A percentile compares a stretch with the other conserved stretches of the same genome.
These are phyloP conservation scores for Parafenestella ontariensis DNA, from an alignment of 2,329 filamentous ascomycete species.

Conservation along the genomic window DNA sequence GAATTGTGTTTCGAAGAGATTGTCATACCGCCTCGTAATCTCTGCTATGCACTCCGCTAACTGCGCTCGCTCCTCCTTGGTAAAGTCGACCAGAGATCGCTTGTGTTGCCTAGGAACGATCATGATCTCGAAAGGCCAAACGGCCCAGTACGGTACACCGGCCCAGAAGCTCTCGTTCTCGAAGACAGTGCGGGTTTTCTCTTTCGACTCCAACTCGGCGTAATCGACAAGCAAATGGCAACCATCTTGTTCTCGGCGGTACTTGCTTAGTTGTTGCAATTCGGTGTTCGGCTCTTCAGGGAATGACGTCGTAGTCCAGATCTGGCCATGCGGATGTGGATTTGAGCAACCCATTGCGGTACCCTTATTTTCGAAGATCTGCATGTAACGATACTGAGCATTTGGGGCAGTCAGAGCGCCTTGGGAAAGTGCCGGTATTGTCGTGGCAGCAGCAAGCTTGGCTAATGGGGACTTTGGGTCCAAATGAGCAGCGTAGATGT, in stretches of 20 bases:
- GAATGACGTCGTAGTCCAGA: conserved; percentile 91
- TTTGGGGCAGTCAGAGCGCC: conserved; percentile 61
- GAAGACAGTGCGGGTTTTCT: conserved; percentile 85
- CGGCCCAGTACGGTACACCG: conserved; percentile 96
- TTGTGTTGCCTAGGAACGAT: conserved; percentile 85
- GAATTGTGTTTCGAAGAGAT: conserved; percentile 95
- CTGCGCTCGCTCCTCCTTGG: conserved; percentile 70
- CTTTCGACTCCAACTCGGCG: conserved; percentile 78
- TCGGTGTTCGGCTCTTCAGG: conserved; percentile 89
- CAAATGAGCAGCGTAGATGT: conserved; percentile 84
- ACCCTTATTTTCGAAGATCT: conserved; percentile 99
- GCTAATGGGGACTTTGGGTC: conserved; percentile 72
- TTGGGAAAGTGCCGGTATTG: conserved; percentile 56
- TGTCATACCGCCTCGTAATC: conserved; percentile 91
- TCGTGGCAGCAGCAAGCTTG: conserved; percentile 54
- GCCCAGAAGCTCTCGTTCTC: conserved; percentile 86
- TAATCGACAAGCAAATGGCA: conserved; percentile 86
- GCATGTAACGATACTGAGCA: conserved; percentile 92
- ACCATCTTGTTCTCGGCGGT: conserved; percentile 74
- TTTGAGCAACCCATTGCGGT: conserved; percentile 98
- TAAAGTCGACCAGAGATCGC: conserved; percentile 82
- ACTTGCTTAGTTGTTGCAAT: conserved; percentile 77
- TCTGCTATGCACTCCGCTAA: conserved; percentile 88
- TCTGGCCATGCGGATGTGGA: conserved; percentile 94
- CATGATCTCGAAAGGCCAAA: conserved; percentile 97